Percentiles rank a stretch among this genome's conserved stretches.
phyloP scores from a whole-genome alignment of 441 rosid genomes.

The Iberis amara region DNA sequence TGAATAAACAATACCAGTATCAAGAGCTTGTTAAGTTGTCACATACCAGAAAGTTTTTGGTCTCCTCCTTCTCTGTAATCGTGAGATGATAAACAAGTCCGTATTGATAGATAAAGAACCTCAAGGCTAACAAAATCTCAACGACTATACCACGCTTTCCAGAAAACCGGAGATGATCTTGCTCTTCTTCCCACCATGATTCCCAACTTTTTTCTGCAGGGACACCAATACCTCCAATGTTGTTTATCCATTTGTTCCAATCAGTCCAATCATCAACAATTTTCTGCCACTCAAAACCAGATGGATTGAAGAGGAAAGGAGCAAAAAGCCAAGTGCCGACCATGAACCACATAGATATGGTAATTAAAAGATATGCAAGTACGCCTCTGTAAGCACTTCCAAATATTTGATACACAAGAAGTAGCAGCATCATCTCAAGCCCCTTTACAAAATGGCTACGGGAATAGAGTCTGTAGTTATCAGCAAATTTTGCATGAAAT shows the following conservation, averaged over 20 bases:
- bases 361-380: constrained; percentile 78
- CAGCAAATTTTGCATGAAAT: constrained; percentile 98
- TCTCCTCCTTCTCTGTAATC: constrained; percentile 47
- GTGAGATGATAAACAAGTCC: constrained; percentile 90
- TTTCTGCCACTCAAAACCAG: constrained; percentile 99
- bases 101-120: constrained; percentile 91
- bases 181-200: constrained; percentile 99
- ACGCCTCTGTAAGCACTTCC: constrained; percentile 83
- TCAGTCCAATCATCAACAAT: constrained; percentile 99
- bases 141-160: constrained; percentile 88
- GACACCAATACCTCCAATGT: constrained; percentile 93
- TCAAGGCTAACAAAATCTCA: constrained; percentile 75
- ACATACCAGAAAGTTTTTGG: constrained; percentile 64
- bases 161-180: constrained; percentile 84
- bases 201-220: constrained; percentile 99
- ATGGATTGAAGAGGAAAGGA: constrained; percentile 96
- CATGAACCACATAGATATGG: constrained; percentile 98
- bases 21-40: not conserved
- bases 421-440: constrained; percentile 90
- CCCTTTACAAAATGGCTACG: constrained; percentile 99
- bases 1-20: not conserved
- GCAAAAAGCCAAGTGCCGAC: constrained; percentile 99
- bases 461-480: constrained; percentile 90
- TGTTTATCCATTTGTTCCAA: constrained; percentile 97
- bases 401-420: constrained; percentile 78